Percentiles rank a stretch among this genome's conserved stretches.
Evolutionary conservation across 2,329 filamentous ascomycete genomes (phyloP).

Genomic region (Penicillium oxalicum): DNA sequence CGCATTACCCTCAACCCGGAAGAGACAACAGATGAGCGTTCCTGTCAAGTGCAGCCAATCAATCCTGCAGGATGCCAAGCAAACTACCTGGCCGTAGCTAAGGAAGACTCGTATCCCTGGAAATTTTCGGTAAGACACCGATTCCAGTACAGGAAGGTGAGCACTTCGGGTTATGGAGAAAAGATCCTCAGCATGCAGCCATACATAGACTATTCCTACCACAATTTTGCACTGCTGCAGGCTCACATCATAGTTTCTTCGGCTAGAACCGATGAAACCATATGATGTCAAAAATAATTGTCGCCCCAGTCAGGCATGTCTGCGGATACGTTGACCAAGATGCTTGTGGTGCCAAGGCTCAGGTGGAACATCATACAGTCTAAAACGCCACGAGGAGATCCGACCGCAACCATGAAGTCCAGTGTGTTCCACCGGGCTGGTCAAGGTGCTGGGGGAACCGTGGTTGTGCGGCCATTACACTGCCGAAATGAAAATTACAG

Average conservation of each 20-base stretch:
- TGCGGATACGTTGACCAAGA: neutral
- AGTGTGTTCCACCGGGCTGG: neutral
- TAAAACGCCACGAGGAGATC: neutral
- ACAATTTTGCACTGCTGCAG: neutral
- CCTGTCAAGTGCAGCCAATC: too few species aligned
- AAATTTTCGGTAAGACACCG: neutral
- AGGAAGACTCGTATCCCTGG: neutral
- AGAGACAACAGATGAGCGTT: too few species aligned
- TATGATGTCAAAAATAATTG: too few species aligned
- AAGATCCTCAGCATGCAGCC: too few species aligned
- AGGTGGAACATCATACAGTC: neutral
- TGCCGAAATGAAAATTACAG: slow-evolving; percentile 6
- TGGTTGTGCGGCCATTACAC: slow-evolving; percentile 1
- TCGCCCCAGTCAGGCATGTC: neutral
- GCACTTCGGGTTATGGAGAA: too few species aligned
- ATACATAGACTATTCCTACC: too few species aligned
- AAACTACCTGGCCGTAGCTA: neutral
- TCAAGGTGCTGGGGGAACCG: neutral
- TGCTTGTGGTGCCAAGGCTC: neutral
- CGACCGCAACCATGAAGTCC: neutral
- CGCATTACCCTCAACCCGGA: too few species aligned
- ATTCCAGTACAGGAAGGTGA: neutral
- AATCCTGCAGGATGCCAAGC: neutral
- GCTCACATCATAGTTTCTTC: neutral
- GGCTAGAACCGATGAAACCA: neutral